Percentiles rank a stretch among this genome's conserved stretches.
phyloP scores from a whole-genome alignment of 164 flowering plant species.

The Cinnamomum chago region DNA sequence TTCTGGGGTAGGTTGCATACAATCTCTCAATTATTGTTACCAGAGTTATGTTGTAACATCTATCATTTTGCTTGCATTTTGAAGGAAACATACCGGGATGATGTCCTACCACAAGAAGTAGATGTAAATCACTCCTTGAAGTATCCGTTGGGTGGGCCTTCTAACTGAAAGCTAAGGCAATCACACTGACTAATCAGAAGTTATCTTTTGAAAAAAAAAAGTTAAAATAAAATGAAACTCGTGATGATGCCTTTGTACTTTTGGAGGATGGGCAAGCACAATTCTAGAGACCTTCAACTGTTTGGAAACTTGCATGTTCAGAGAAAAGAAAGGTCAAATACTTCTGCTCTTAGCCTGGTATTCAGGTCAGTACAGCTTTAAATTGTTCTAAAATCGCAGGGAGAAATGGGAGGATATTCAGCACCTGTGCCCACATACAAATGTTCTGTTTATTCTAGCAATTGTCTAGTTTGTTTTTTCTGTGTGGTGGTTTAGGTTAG shows the following conservation, averaged over 20 bases:
- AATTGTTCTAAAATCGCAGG: background rate
- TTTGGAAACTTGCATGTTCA: background rate
- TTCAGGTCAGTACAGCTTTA: no score
- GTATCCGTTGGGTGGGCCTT: slow-evolving; percentile 34
- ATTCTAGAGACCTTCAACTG: background rate
- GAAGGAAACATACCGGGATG: slow-evolving; percentile 38
- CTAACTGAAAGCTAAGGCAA: background rate
- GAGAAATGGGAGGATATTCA: background rate
- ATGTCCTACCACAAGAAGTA: slow-evolving; percentile 19
- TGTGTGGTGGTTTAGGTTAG: background rate
- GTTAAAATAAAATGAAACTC: background rate
- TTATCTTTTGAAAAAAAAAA: background rate
- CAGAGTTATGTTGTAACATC: background rate
- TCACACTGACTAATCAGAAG: background rate
- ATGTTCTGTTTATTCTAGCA: background rate
- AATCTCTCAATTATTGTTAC: background rate
- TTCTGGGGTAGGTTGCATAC: slow-evolving; percentile 27
- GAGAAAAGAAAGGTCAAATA: background rate
- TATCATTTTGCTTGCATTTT: slow-evolving; percentile 9
- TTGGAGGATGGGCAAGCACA: slow-evolving; percentile 3
- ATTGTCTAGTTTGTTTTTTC: background rate
- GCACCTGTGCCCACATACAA: background rate
- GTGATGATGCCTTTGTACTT: background rate
- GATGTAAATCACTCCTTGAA: slow-evolving; percentile 18
- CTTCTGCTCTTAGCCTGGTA: background rate